phyloP scores from a whole-genome alignment of 352 stramenopile genomes.

The Phytophthora foliorum region DNA sequence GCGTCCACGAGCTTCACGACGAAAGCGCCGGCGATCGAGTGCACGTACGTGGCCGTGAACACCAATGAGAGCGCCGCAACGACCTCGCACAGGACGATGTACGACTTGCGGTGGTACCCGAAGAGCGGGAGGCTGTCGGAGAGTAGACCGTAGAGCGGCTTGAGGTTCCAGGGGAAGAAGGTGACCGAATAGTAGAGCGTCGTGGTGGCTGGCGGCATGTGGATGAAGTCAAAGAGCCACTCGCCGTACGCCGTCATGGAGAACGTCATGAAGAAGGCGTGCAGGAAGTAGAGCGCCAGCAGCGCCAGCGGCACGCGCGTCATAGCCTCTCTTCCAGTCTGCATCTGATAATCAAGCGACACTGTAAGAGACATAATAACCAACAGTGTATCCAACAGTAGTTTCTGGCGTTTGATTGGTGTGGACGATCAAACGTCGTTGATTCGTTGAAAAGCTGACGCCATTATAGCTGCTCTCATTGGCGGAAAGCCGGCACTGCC shows the following conservation, averaged over 20 bases:
- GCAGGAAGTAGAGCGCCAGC: constrained; percentile 83
- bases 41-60: constrained; percentile 61
- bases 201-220: constrained; percentile 82
- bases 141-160: constrained; percentile 83
- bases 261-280: constrained; percentile 82
- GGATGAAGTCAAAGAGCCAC: constrained; percentile 83
- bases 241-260: constrained; percentile 79
- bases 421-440: constrained; percentile 13
- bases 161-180: constrained; percentile 91
- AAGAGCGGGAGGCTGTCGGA: constrained; percentile 81
- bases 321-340: constrained; percentile 6
- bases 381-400: constrained; percentile 4
- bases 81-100: constrained; percentile 82
- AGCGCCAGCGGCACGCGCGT: constrained; percentile 50
- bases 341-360: constrained; percentile 10
- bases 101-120: constrained; percentile 84
- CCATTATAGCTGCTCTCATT: not conserved
- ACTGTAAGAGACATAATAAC: constrained; percentile 13
- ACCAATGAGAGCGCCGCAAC: constrained; percentile 65
- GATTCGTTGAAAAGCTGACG: constrained; percentile 34
- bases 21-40: constrained; percentile 69
- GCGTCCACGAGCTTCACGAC: constrained; percentile 76
- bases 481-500: not conserved
- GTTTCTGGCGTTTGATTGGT: constrained; percentile 39
- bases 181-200: constrained; percentile 84